These are phyloP conservation scores for Aspergillus nidulans DNA, from an alignment of 495 filamentous ascomycete species.

Conservation along the genomic window DNA sequence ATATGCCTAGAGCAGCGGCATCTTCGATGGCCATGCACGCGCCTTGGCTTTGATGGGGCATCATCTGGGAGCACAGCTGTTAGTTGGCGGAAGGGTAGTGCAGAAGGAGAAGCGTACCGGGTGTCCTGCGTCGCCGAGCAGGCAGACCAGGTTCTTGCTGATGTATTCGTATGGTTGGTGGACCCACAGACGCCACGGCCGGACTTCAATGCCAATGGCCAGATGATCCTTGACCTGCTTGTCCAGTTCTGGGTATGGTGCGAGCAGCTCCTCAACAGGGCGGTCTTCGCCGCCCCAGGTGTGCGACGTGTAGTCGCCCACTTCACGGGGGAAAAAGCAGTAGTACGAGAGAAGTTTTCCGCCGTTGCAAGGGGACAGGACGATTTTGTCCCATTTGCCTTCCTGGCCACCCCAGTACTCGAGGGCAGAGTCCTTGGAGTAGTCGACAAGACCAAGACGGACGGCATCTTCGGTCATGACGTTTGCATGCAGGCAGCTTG, in stretches of 20 bases:
- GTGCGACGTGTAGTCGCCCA: slow-evolving; percentile 39
- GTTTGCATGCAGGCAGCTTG: slow-evolving; percentile 44
- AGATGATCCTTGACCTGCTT: slow-evolving; percentile 36
- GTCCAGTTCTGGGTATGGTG: slow-evolving; percentile 42
- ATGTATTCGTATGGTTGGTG: slow-evolving; percentile 42
- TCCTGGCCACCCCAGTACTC: slow-evolving; percentile 50
- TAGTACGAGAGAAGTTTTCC: slow-evolving; percentile 46
- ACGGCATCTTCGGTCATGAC: slow-evolving; percentile 41
- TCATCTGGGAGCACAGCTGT: slow-evolving; percentile 28
- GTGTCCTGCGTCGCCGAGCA: slow-evolving; percentile 39
- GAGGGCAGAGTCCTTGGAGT: slow-evolving; percentile 38
- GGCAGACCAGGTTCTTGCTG: slow-evolving; percentile 28
- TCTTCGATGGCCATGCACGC: slow-evolving; percentile 51
- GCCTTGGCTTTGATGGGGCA: slow-evolving; percentile 50
- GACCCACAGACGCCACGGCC: slow-evolving; percentile 47
- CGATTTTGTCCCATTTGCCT: slow-evolving; percentile 47
- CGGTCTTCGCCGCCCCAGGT: slow-evolving; percentile 35
- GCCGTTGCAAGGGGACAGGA: slow-evolving; percentile 45
- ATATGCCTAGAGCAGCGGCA: slow-evolving; percentile 41
- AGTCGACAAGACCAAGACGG: slow-evolving; percentile 38
- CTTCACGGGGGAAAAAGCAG: slow-evolving; percentile 45
- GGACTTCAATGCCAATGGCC: slow-evolving; percentile 39
- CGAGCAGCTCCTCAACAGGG: slow-evolving; percentile 39
- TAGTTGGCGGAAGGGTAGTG: neutral
- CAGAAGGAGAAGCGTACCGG: slow-evolving; percentile 16